Evolutionary conservation across 2,329 filamentous ascomycete genomes (phyloP).

Genomic region (Leptographium wingfieldii): DNA sequence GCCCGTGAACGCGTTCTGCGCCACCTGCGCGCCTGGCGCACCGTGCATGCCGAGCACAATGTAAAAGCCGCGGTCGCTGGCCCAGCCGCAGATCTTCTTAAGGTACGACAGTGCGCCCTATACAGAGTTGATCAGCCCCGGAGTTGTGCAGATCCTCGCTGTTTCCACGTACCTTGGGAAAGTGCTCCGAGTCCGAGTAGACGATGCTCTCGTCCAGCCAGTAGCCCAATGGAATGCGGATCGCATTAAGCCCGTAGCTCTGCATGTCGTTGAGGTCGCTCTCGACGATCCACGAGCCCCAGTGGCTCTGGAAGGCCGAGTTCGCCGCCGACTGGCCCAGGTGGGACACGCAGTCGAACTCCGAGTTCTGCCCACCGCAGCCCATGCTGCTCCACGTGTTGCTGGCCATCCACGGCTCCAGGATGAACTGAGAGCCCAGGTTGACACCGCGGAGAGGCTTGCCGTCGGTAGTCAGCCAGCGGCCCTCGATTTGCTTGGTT

Average conservation of each 20-base stretch:
- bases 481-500: not conserved
- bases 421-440: constrained; percentile 36
- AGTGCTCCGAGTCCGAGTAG: constrained; percentile 32
- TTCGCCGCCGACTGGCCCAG: constrained; percentile 34
- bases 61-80: constrained; percentile 35
- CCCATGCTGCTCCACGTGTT: constrained; percentile 34
- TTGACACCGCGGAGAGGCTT: constrained; percentile 37
- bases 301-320: constrained; percentile 35
- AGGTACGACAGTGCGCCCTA: constrained; percentile 32
- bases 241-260: constrained; percentile 37
- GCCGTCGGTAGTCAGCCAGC: constrained; percentile 6
- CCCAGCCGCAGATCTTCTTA: constrained; percentile 32
- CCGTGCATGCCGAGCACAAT: constrained; percentile 42
- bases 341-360: constrained; percentile 40
- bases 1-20: constrained; percentile 34
- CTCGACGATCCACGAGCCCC: constrained; percentile 35
- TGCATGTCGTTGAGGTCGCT: constrained; percentile 35
- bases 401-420: constrained; percentile 40
- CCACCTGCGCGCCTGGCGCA: constrained; percentile 34
- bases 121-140: not conserved
- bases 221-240: constrained; percentile 42
- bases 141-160: not conserved
- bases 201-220: constrained; percentile 40
- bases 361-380: constrained; percentile 30
- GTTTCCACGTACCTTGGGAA: constrained; percentile 20